Conservation (phyloP, 805 yeast species). For the Nakazawaea anatomiae region DNA sequence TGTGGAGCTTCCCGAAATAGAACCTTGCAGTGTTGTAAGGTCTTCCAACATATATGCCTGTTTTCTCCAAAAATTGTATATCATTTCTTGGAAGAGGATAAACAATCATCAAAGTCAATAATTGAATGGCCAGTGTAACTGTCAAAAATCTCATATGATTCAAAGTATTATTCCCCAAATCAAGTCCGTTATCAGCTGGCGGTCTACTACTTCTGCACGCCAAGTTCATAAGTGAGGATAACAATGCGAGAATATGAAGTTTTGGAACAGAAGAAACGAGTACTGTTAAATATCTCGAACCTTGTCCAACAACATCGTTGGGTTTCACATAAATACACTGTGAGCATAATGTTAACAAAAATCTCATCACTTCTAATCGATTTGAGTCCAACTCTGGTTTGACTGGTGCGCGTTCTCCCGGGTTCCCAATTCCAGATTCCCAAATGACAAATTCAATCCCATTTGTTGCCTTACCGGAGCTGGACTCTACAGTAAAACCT, state of each 20-base stretch:
- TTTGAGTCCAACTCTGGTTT: constrained; percentile 48
- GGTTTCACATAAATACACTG: constrained; percentile 49
- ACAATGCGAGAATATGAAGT: constrained; percentile 40
- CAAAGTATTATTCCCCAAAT: constrained; percentile 23
- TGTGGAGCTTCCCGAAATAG: constrained; percentile 46
- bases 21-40: constrained; percentile 44
- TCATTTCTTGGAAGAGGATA: constrained; percentile 57
- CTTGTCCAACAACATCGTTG: constrained; percentile 36
- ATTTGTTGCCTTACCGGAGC: constrained; percentile 13
- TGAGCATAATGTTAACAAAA: constrained; percentile 58
- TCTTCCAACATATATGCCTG: constrained; percentile 23
- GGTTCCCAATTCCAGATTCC: constrained; percentile 75
- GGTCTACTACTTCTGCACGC: constrained; percentile 45
- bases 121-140: constrained; percentile 53
- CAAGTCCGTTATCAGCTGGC: constrained; percentile 39
- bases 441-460: constrained; percentile 45
- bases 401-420: constrained; percentile 19
- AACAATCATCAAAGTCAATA: constrained; percentile 53
- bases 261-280: constrained; percentile 46
- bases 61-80: constrained; percentile 26
- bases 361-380: constrained; percentile 60
- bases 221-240: constrained; percentile 68
- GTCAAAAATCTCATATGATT: constrained; percentile 38
- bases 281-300: constrained; percentile 56
- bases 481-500: constrained; percentile 45